Evolutionary conservation across 129 eudicot species (phyloP).

Genomic region (Flaveria brownii): DNA sequence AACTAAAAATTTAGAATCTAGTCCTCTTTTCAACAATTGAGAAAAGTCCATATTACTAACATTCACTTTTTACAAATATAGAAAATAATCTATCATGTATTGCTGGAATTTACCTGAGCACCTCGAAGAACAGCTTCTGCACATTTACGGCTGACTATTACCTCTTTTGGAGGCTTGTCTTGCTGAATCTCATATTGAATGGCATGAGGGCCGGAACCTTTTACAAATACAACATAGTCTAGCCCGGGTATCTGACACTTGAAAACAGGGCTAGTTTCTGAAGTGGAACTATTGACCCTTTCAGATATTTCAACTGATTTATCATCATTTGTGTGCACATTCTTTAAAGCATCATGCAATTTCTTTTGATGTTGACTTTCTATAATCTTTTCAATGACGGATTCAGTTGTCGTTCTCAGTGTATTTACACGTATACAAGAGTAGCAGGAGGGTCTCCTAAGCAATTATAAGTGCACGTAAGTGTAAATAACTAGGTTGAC

Average conservation of each 20-base stretch:
- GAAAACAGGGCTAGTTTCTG: conserved; percentile 35
- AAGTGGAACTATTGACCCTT: conserved; percentile 16
- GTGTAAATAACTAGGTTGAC: conserved; percentile 1
- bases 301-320: conserved; percentile 26
- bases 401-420: conserved; percentile 65
- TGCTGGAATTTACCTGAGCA: conserved; percentile 61
- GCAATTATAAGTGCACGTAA: conserved; percentile 32
- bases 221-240: conserved; percentile 81
- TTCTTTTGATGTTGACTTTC: conserved; percentile 45
- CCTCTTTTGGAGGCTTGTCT: conserved; percentile 72
- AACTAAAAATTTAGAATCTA: neutral
- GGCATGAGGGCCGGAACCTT: conserved; percentile 90
- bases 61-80: neutral
- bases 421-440: conserved; percentile 93
- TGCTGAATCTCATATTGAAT: conserved; percentile 52
- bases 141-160: conserved; percentile 95
- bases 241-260: conserved; percentile 83
- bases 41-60: neutral
- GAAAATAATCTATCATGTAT: neutral
- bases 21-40: conserved; percentile 1
- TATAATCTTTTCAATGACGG: conserved; percentile 65
- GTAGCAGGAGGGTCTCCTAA: conserved; percentile 87
- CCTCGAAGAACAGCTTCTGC: conserved; percentile 99
- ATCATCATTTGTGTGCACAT: conserved; percentile 12
- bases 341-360: conserved; percentile 22